Conservation (phyloP, 2,329 filamentous ascomycete species). For the Aspergillus aculeatus region DNA sequence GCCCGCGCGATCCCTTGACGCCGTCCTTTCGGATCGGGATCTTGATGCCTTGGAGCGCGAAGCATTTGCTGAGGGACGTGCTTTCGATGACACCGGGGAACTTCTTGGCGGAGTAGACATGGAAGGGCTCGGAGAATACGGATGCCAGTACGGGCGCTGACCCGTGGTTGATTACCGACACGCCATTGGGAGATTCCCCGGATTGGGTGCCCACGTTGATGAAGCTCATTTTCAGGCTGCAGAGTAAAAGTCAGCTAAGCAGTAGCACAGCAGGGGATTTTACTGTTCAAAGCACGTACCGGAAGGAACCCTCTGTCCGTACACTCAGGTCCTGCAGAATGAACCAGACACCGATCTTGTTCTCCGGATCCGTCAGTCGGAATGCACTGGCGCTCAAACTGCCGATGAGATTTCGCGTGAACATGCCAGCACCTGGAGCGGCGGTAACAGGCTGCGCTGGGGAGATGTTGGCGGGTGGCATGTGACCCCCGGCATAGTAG, state of each 20-base stretch:
- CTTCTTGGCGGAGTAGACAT: conserved; percentile 95
- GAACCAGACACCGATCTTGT: conserved; percentile 92
- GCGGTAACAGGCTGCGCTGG: conserved; percentile 36
- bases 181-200: conserved; percentile 39
- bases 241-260: conserved; percentile 6
- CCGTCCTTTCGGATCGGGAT: conserved; percentile 93
- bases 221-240: conserved; percentile 69
- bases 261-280: no score
- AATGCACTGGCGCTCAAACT: conserved; percentile 87
- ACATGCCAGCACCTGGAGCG: conserved; percentile 71
- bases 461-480: conserved; percentile 37
- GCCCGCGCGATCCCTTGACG: conserved; percentile 44
- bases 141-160: conserved; percentile 79
- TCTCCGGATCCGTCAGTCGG: conserved; percentile 72
- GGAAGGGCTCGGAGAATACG: conserved; percentile 84
- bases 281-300: conserved; percentile 54
- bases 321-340: conserved; percentile 94
- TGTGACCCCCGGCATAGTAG: conserved; percentile 33
- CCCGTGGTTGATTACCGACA: conserved; percentile 64
- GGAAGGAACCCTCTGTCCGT: conserved; percentile 84
- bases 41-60: conserved; percentile 91
- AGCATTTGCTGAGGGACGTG: conserved; percentile 85
- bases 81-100: conserved; percentile 97
- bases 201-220: conserved; percentile 70
- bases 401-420: conserved; percentile 91